Conservation (phyloP, 2,329 filamentous ascomycete genomes). For the Botrytis hyacinthi region DNA sequence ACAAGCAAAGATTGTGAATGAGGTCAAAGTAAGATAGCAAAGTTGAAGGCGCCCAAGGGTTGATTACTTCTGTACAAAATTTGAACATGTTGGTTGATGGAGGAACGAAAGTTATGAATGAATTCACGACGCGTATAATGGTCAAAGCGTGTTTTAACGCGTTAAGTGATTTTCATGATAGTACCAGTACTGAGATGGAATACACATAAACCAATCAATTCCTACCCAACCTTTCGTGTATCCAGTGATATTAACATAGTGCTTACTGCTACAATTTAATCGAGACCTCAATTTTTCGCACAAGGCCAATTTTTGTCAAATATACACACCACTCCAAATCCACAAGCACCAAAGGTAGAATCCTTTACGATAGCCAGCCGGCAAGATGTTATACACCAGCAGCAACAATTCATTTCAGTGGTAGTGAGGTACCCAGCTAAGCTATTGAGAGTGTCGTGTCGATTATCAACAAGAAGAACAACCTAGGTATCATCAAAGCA, state of each 20-base stretch:
- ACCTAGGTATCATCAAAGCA: not conserved
- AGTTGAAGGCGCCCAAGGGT: conserved; percentile 23
- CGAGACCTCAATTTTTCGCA: not conserved
- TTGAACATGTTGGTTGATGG: conserved; percentile 14
- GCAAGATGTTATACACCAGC: not conserved
- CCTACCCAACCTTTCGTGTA: not conserved
- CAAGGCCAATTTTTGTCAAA: not conserved
- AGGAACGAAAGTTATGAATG: conserved; percentile 22
- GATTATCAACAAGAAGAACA: not conserved
- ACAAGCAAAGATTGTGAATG: not conserved
- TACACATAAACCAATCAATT: not conserved
- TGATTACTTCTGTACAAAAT: conserved; percentile 17
- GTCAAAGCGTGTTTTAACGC: conserved; percentile 29
- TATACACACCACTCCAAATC: not conserved
- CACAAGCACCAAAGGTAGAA: not conserved
- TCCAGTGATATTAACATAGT: not conserved
- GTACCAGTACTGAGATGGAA: not conserved
- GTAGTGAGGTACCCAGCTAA: not conserved
- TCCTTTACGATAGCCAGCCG: not conserved
- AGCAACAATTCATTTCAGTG: not conserved
- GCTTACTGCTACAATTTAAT: not conserved
- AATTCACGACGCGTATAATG: conserved; percentile 23
- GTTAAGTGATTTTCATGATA: conserved; percentile 33
- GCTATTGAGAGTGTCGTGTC: not conserved
- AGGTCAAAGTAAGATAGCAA: conserved; percentile 17